Evolutionary conservation across 164 flowering plant genomes (phyloP), one percentile per base, ranked within the genome.

Genomic region (Vitis cinerea): DNA sequence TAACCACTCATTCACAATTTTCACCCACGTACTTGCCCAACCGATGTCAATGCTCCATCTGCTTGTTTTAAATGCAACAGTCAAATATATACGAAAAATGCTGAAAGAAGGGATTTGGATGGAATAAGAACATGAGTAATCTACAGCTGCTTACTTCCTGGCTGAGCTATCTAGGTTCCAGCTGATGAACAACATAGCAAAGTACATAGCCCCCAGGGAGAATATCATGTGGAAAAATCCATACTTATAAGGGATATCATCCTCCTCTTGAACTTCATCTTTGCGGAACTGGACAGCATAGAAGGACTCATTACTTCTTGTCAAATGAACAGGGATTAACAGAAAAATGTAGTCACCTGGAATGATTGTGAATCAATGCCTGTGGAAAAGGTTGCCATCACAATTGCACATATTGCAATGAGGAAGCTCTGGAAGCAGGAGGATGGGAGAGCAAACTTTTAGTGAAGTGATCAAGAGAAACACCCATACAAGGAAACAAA

Each of bases 31-130:
- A 70, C 97, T 94, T 47, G 97, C 84, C 97, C 97, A 94, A 6
- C 98, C 97, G 69, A 89, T 90, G 72, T 94, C 98, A 52, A 94
- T 90, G 80, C 92, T 90, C 98, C 97, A 94, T 77, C 98, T 94
- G 79, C 27, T 69, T 19, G 58, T 69, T 67, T 54, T 23, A 56
- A 17, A 64, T 27, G 23, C 62, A 11, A 29, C 9, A 29, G 56
- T 31, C 5, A 10, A 12, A 31, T 27, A 47, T 59, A 50, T 10
- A 64, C 7, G 0, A 65, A 51, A 19, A 53, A 52, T 7, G 13
- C 3, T 4, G 2, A 15, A 4, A 55, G 52, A 10, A 66, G 12
- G 29, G 19, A 37, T 65, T 8, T 65, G 2, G 15, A 52, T 65
- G 58, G 31, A 14, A 51, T 47, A 11, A 56, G 11, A 12, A 23